Percentiles rank a stretch among this genome's conserved stretches.
These are phyloP conservation scores for Fusarium xylarioides DNA, from an alignment of 2,329 filamentous ascomycete genomes.

Conservation along the genomic window DNA sequence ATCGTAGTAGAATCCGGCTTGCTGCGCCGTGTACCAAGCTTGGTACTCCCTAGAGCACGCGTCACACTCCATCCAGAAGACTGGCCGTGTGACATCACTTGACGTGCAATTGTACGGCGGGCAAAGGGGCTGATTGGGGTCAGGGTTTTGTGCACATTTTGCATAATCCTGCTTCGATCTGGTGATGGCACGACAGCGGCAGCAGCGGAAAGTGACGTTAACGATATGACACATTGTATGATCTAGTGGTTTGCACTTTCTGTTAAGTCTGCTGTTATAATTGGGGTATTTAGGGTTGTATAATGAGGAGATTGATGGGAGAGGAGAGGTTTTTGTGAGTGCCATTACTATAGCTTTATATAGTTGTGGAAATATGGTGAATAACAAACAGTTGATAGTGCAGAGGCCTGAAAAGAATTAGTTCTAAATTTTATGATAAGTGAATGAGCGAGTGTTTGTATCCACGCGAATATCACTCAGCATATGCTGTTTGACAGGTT, in stretches of 20 bases:
- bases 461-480: rapidly evolving
- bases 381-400: background rate
- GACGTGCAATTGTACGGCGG: background rate
- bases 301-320: background rate
- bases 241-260: rapidly evolving
- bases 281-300: background rate
- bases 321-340: rapidly evolving
- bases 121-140: background rate
- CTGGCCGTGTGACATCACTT: background rate
- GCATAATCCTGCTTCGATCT: background rate
- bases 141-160: background rate
- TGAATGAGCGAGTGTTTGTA: too few species aligned
- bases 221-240: background rate
- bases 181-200: background rate
- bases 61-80: background rate
- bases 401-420: rapidly evolving
- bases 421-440: background rate
- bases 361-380: background rate
- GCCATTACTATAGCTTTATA: background rate
- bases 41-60: background rate
- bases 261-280: rapidly evolving
- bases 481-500: background rate
- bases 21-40: background rate
- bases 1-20: background rate
- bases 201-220: background rate